phyloP scores from a whole-genome alignment of 1,284 basidiomycete genomes.

The Leucoagaricus sp. region DNA sequence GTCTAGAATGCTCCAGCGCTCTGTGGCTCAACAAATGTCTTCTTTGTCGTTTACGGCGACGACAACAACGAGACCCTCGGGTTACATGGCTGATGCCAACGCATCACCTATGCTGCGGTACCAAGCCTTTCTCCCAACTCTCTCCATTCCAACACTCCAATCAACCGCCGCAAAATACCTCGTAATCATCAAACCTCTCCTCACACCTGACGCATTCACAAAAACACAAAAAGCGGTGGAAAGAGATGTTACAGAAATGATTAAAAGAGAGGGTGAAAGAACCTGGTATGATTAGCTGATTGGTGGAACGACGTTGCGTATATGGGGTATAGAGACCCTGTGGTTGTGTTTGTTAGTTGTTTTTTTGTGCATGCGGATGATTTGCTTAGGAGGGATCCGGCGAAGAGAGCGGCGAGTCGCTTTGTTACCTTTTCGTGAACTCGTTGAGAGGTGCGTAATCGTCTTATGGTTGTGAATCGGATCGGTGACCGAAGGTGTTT shows the following conservation, averaged over 20 bases:
- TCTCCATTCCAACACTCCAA: conserved; percentile 83
- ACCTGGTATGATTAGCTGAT: conserved; percentile 68
- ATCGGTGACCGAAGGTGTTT: neutral
- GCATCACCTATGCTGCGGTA: conserved; percentile 77
- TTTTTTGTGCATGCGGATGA: conserved; percentile 91
- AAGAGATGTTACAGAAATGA: conserved; percentile 76
- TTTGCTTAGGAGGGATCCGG: conserved; percentile 52
- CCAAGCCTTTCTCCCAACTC: conserved; percentile 76
- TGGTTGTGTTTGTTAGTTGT: conserved; percentile 94
- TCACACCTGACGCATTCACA: conserved; percentile 63
- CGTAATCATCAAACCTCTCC: conserved; percentile 77
- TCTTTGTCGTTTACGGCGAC: conserved; percentile 16
- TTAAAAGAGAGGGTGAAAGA: conserved; percentile 74
- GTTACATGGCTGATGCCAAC: conserved; percentile 38
- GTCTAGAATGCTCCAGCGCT: conserved; percentile 17
- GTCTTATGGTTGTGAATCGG: neutral
- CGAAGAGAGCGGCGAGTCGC: conserved; percentile 77
- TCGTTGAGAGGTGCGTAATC: conserved; percentile 76
- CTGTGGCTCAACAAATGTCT: conserved; percentile 26
- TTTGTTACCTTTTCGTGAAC: conserved; percentile 78
- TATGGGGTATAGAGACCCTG: conserved; percentile 85
- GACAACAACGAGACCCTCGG: conserved; percentile 26
- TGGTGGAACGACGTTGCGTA: conserved; percentile 98
- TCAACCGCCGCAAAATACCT: conserved; percentile 88
- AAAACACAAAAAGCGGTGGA: conserved; percentile 64